These are phyloP conservation scores for Penicillium sp. DNA, from an alignment of 2,329 filamentous ascomycete species.

Conservation along the genomic window DNA sequence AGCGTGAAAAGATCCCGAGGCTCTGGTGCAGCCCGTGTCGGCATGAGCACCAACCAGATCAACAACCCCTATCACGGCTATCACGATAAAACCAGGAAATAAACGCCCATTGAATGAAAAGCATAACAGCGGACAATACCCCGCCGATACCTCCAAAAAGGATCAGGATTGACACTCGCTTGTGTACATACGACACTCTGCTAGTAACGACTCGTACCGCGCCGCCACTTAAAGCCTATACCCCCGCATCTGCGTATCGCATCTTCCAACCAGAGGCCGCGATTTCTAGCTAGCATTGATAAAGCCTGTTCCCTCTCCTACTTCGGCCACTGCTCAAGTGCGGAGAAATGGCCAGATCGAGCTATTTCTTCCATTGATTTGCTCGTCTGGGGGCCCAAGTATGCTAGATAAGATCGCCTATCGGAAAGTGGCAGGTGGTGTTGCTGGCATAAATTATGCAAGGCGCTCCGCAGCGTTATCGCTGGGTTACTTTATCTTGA, in stretches of 20 bases:
- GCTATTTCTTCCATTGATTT: not conserved
- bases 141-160: not conserved
- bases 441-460: not conserved
- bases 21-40: too few relatives aligned
- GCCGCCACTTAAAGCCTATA: constrained; percentile 3
- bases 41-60: too few relatives aligned
- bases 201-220: not conserved
- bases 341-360: not conserved
- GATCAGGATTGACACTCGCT: not conserved
- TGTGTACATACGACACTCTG: not conserved
- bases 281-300: not conserved
- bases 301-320: not conserved
- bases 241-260: not conserved
- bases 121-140: not conserved
- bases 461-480: not conserved
- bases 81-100: too few relatives aligned
- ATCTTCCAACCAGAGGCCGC: not conserved
- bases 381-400: too few relatives aligned
- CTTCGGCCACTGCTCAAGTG: not conserved
- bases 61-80: too few relatives aligned
- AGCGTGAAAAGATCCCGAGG: too few relatives aligned
- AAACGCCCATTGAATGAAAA: too few relatives aligned
- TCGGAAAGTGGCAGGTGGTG: not conserved
- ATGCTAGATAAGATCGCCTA: not conserved
- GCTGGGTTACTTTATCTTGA: too few relatives aligned